Base-by-base conservation (phyloP, 1,284 basidiomycete genomes). In the Ceratobasidium sp. region DNA sequence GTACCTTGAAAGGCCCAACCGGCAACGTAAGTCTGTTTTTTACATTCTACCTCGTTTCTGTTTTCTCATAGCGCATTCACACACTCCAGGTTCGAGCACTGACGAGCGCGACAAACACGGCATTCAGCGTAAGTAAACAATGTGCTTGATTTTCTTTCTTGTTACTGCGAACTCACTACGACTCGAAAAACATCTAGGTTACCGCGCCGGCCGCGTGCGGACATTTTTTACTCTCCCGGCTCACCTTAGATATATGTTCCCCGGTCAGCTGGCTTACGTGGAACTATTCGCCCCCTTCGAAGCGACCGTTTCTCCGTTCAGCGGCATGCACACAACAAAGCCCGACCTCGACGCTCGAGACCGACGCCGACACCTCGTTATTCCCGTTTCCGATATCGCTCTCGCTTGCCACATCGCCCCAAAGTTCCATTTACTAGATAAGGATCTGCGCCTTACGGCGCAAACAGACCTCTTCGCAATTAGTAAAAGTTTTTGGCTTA, bases 341-440 rank as follows among this genome's bases (percentile, higher is more conserved):
- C 63, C 63, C 39, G 61, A 44, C 1, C 28, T 49, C 9, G n/a
- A 55, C 13, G 67, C 73, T 20, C 10, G 12, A 0, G 39, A 20
- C 10, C 20, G 20, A 7, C 63, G 72, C 18, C 72, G 49, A 3
- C 39, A 28, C 1, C 42, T 75, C 20, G 73, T 77, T 3, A 44
- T 77, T 4, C 73, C 73, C 15, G 40, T 77, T 13, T 42, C 61
- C 53, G 53, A 67, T 6, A 56, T 77, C 20, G n/a, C 46, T 15
- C 39, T 77, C 4, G 63, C 73, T 18, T 55, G 63, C 40, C 73
- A 77, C n/a, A 63, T 77, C 7, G 39, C 51, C 1, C 73, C 73
- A 1, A 53, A 77, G 39, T 77, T 77, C 49, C 13, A 66, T 49
- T 1, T 33, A 56, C 20, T 64, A n/a, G 46, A 53, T 20, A 1